Conservation (phyloP, 768 basidiomycete species). For the Suillus paluster region DNA sequence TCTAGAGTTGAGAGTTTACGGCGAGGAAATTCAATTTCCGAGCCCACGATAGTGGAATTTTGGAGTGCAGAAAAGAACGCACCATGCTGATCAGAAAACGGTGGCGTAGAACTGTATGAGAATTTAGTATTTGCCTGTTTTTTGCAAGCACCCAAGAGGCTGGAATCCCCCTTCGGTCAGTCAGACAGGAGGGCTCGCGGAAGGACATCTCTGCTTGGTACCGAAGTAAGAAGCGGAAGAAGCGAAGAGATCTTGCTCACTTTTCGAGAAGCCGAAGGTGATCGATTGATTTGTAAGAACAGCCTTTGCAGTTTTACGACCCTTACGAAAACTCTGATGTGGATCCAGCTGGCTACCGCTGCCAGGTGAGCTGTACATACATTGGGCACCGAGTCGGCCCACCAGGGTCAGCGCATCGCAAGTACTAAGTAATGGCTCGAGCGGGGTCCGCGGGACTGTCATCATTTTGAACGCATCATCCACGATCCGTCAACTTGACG, state of each 20-base stretch:
- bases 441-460: too few species aligned
- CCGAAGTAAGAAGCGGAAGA: background rate
- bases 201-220: background rate
- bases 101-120: background rate
- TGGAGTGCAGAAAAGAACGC: background rate
- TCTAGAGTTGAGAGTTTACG: background rate
- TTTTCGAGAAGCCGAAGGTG: background rate
- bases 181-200: background rate
- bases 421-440: too few species aligned
- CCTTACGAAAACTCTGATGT: background rate
- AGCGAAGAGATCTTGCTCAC: background rate
- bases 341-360: background rate
- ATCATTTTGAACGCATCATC: too few species aligned
- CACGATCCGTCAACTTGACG: too few species aligned
- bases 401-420: too few species aligned
- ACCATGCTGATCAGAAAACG: background rate
- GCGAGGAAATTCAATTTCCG: background rate
- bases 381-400: too few species aligned
- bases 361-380: background rate
- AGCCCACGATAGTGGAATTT: slow-evolving; percentile 1
- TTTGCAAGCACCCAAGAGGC: background rate
- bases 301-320: background rate
- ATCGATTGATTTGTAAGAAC: background rate
- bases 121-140: background rate
- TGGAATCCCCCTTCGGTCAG: background rate